Evolutionary conservation across 768 basidiomycete species (phyloP).

Genomic region (Suillus tomentosus): DNA sequence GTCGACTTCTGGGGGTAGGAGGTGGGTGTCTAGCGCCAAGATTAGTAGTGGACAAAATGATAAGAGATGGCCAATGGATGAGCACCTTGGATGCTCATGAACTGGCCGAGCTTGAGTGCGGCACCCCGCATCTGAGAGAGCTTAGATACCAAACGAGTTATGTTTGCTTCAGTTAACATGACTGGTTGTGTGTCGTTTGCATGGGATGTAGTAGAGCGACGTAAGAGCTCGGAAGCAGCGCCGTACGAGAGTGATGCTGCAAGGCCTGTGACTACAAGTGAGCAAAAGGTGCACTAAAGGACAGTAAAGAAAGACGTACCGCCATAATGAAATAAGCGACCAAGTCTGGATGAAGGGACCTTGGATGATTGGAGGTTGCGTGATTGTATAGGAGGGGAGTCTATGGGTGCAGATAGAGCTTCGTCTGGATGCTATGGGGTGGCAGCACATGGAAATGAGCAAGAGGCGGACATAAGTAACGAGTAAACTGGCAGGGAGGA

Average conservation of each 20-base stretch:
- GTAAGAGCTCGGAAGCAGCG: slow-evolving; percentile 83
- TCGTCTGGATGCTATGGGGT: background rate
- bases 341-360: slow-evolving; percentile 89
- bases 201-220: slow-evolving; percentile 55
- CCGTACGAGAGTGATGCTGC: slow-evolving; percentile 89
- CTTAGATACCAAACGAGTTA: slow-evolving; percentile 87
- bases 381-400: slow-evolving; percentile 34
- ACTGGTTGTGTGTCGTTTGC: slow-evolving; percentile 47
- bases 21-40: slow-evolving; percentile 69
- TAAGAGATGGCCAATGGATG: background rate
- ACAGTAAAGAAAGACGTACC: slow-evolving; percentile 46
- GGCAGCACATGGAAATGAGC: background rate
- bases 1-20: slow-evolving; percentile 86
- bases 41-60: background rate
- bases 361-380: slow-evolving; percentile 75
- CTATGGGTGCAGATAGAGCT: slow-evolving; percentile 35
- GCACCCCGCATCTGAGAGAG: slow-evolving; percentile 96
- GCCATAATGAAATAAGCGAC: slow-evolving; percentile 92
- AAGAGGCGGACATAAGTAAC: background rate
- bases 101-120: slow-evolving; percentile 95
- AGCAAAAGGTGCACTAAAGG: background rate
- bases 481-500: background rate
- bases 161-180: slow-evolving; percentile 90
- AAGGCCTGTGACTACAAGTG: slow-evolving; percentile 57
- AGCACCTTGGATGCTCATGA: slow-evolving; percentile 92